Conservation (phyloP, 495 filamentous ascomycete genomes). For the Arthonia radiata region DNA sequence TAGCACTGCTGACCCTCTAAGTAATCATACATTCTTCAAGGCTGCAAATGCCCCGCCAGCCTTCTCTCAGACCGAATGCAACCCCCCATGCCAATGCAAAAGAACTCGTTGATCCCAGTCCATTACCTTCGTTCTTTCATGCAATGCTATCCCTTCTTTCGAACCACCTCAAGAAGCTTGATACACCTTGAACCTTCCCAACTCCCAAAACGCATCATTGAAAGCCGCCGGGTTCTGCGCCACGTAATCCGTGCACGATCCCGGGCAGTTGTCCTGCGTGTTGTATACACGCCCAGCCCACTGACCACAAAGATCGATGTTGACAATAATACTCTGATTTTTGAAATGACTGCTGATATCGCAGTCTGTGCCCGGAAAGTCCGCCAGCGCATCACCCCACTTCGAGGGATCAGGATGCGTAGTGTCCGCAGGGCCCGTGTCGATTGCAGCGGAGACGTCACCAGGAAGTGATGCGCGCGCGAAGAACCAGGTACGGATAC, state of each 20-base stretch:
- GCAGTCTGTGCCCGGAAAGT: constrained; percentile 26
- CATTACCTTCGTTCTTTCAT: too few species aligned
- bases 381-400: constrained; percentile 22
- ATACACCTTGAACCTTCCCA: constrained; percentile 30
- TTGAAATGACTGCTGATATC: constrained; percentile 21
- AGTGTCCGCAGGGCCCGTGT: too few species aligned
- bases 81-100: too few species aligned
- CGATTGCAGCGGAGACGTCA: constrained; percentile 14
- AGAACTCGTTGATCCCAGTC: too few species aligned
- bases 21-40: too few species aligned
- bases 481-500: constrained; percentile 27
- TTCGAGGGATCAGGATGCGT: constrained; percentile 19
- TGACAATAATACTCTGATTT: constrained; percentile 26
- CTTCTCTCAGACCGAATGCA: too few species aligned
- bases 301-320: constrained; percentile 25
- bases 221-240: constrained; percentile 33
- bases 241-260: constrained; percentile 38
- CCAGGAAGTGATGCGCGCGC: constrained; percentile 11
- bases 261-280: constrained; percentile 19
- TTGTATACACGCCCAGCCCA: constrained; percentile 18
- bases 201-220: constrained; percentile 30
- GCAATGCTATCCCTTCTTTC: too few species aligned
- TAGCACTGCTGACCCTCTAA: too few species aligned
- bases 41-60: too few species aligned
- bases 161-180: constrained; percentile 11